Evolutionary conservation across 129 eudicot genomes (phyloP), one percentile per base, ranked within the genome.

Genomic region (Ambrosia trifida): DNA sequence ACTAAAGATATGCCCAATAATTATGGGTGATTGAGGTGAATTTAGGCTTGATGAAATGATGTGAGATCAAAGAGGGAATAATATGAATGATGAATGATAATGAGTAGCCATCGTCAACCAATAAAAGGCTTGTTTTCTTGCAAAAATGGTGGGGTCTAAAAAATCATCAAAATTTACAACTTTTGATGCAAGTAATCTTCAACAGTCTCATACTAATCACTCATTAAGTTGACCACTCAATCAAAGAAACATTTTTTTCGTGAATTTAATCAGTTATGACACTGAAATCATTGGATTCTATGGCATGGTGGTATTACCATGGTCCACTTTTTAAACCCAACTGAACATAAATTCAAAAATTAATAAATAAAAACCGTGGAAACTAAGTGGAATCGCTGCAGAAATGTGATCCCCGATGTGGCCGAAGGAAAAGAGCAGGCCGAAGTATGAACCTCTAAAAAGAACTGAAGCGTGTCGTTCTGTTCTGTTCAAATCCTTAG

Each of bases 41-140:
- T 52, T 64, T 54, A 74, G 64, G 72, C 38, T 40, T 65, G 30
- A 65, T 74, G 72, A 75, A 66, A 66, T 73, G 78, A 73, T 73
- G 70, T 44, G 43, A 72, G 18, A 59, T 60, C 46, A 60, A 60
- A 14, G 72, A 54, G 31, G 74, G 79, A 66, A 67, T 52, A 44
- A 65, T 43, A 47, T 57, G 69, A 76, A 76, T 76, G 74, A 75
- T 52, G 46, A 12, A 44, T 56, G 67, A 57, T 58, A 33, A 41
- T 72, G 35, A 54, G 73, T 54, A 64, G 59, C 47, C 58, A 75
- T 76, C 79, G 65, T 53, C 79, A 75, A 54, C 46, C 78, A 74
- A 64, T 64, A 74, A 68, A 68, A 68, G 58, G 53, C 75, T 58
- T 58, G 57, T 36, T 57, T 58, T 45, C 49, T 53, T 68, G 62